Conservation (phyloP, 208 protist species). For the Leishmania tarentolae region DNA sequence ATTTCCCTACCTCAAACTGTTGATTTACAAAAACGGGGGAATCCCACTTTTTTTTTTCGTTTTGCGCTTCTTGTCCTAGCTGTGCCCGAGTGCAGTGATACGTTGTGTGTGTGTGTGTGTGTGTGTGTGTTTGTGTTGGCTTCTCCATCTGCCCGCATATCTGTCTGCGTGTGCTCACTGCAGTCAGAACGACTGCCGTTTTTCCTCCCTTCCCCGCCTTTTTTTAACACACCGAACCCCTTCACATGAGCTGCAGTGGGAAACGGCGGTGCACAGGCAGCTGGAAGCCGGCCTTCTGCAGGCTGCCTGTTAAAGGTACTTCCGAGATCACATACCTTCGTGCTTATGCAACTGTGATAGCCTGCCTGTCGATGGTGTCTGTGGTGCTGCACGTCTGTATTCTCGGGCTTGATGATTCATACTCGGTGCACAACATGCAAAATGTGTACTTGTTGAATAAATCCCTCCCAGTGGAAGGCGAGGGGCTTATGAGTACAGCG, state of each 20-base stretch:
- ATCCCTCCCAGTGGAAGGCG: background rate
- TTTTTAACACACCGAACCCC: background rate
- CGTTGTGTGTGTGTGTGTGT: background rate
- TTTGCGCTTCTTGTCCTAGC: background rate
- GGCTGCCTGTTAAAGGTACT: background rate
- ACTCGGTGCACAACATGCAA: slow-evolving; percentile 11
- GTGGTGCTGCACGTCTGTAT: slow-evolving; percentile 6
- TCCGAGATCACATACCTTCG: slow-evolving; percentile 17
- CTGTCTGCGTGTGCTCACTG: too few relatives aligned
- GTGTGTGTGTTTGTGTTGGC: background rate
- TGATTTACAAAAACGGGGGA: background rate
- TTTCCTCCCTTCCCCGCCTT: background rate
- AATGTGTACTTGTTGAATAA: slow-evolving; percentile 19
- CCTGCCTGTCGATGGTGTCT: slow-evolving; percentile 7
- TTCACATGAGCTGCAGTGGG: background rate
- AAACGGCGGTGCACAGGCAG: background rate
- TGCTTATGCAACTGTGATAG: background rate
- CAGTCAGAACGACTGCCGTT: background rate
- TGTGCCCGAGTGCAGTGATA: background rate
- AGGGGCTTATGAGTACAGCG: background rate
- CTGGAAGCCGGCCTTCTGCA: background rate
- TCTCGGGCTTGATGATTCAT: slow-evolving; percentile 14
- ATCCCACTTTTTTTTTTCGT: background rate
- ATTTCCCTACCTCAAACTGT: background rate
- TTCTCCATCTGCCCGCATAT: background rate